Conservation (phyloP, 2,329 filamentous ascomycete species). For the Verticillium dahliae region DNA sequence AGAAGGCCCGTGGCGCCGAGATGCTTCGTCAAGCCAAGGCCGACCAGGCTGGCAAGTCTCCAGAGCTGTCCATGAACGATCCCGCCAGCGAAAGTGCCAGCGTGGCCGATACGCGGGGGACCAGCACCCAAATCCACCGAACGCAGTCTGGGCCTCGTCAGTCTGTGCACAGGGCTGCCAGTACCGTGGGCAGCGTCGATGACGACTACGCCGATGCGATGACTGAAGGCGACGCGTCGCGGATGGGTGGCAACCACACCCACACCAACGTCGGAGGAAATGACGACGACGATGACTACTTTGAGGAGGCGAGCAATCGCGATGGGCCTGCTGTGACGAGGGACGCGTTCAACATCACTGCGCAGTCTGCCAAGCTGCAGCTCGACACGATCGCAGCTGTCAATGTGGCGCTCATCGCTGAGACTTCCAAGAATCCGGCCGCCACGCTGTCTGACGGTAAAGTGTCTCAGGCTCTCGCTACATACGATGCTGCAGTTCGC, state of each 20-base stretch:
- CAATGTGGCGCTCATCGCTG: constrained; percentile 69
- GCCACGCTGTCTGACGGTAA: constrained; percentile 70
- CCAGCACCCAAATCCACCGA: constrained; percentile 38
- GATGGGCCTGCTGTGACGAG: constrained; percentile 71
- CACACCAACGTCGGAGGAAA: constrained; percentile 36
- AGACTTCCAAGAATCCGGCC: constrained; percentile 62
- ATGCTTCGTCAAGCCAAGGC: constrained; percentile 72
- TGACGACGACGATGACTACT: constrained; percentile 73
- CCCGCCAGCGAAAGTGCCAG: constrained; percentile 47
- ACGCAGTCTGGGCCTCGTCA: constrained; percentile 28
- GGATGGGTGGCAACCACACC: constrained; percentile 25
- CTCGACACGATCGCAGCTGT: constrained; percentile 85
- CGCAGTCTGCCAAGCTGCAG: constrained; percentile 82
- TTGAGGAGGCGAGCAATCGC: constrained; percentile 67
- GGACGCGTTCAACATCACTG: constrained; percentile 94
- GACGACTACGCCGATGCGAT: constrained; percentile 46
- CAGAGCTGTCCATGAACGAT: constrained; percentile 38
- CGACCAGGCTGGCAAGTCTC: constrained; percentile 53
- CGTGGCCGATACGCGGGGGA: constrained; percentile 34
- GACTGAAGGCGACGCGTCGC: constrained; percentile 28
- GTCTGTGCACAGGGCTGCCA: constrained; percentile 29
- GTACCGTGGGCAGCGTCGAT: constrained; percentile 41
- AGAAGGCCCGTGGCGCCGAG: constrained; percentile 68
- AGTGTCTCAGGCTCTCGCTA: constrained; percentile 69
- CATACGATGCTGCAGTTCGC: constrained; percentile 84